A percentile compares a stretch with the other conserved stretches of the same genome.
Evolutionary conservation across 805 yeast genomes (phyloP).

Genomic region (Komagataella phaffii): DNA sequence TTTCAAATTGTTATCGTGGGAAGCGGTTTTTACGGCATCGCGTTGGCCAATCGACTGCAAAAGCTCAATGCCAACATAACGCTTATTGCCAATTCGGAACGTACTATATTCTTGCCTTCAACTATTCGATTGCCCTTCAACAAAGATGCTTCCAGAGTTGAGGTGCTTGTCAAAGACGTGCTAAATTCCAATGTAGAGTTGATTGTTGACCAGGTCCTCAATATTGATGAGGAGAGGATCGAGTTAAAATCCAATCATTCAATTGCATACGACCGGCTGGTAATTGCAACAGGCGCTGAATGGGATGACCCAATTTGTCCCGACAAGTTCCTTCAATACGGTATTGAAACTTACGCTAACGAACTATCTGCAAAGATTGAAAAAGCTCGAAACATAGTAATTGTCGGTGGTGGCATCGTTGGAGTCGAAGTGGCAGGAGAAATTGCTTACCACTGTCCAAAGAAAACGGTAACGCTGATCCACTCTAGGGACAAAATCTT

Average conservation of each 20-base stretch:
- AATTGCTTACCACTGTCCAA: slow-evolving; percentile 10
- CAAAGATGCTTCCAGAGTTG: slow-evolving; percentile 2
- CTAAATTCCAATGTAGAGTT: slow-evolving; percentile 10
- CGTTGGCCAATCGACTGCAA: slow-evolving; percentile 3
- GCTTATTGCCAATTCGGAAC: slow-evolving; percentile 6
- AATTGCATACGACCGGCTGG: slow-evolving; percentile 11
- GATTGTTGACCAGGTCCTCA: slow-evolving; percentile 8
- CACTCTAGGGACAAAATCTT: slow-evolving; percentile 9
- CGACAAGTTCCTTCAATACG: neutral
- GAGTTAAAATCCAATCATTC: slow-evolving; percentile 4
- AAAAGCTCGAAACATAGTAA: slow-evolving; percentile 12
- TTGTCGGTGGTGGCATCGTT: slow-evolving; percentile 20
- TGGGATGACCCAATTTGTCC: slow-evolving; percentile 15
- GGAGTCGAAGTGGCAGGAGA: slow-evolving; percentile 21
- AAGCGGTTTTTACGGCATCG: too few relatives aligned
- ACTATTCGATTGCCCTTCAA: slow-evolving; percentile 5
- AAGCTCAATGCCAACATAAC: slow-evolving; percentile 4
- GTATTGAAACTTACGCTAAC: slow-evolving; percentile 4
- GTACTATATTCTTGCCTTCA: slow-evolving; percentile 6
- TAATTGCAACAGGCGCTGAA: slow-evolving; percentile 17
- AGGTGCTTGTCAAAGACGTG: slow-evolving; percentile 8
- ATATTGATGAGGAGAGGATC: slow-evolving; percentile 9
- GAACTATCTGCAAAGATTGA: slow-evolving; percentile 6
- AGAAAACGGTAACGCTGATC: slow-evolving; percentile 11
- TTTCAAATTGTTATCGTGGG: too few relatives aligned